Evolutionary conservation across 768 basidiomycete species (phyloP), one percentile per base, ranked within the genome.

Genomic region (Leucogyrophana mollusca): DNA sequence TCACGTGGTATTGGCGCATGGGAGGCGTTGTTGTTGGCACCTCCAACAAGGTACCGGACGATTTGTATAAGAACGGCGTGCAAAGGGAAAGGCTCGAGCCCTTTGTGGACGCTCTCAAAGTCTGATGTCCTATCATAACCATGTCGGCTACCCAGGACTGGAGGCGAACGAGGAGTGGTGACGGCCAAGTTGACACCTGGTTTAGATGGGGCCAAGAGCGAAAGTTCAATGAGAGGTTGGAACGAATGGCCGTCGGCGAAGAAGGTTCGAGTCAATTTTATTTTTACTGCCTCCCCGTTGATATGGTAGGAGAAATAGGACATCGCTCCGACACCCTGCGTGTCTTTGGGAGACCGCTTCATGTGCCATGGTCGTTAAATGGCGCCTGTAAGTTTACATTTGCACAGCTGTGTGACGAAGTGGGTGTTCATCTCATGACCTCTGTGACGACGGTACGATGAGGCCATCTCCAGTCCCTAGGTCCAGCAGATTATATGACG

Each of bases 1-100:
- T 82, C 13, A 73, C 77, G 10, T 83, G 78, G 78, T 83, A 77
- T 55, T 82, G 79, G 81, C 69, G 80, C 4, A 69, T 85, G 59
- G 81, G 79, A 14, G 79, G 80, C 2, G 75, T 83, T 6, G 68
- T 84, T 32, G 66, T 73, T 21, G 69, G 70, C 23, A 70, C 65
- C 18, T 73, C 76, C 34, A 81, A 80, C 57, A 73, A 75, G 45
- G 70, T 79, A 9, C 73, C 74, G 1, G 74, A 77, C 51, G 79
- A 81, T 46, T 62, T 80, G 13, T 82, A 80, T 64, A 70, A 71
- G 56, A 77, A 79, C 46, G 81, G 80, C 16, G 76, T 82, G 1
- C 79, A 80, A 53, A 63, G 72, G 18, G 74, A 80, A 40, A 72
- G 78, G 13, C 71, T 84, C 50, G 76, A 77, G 22, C 72, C 76